A percentile compares a stretch with the other conserved stretches of the same genome.
Evolutionary conservation across 495 filamentous ascomycete genomes (phyloP).

Genomic region (Trichoderma virens): DNA sequence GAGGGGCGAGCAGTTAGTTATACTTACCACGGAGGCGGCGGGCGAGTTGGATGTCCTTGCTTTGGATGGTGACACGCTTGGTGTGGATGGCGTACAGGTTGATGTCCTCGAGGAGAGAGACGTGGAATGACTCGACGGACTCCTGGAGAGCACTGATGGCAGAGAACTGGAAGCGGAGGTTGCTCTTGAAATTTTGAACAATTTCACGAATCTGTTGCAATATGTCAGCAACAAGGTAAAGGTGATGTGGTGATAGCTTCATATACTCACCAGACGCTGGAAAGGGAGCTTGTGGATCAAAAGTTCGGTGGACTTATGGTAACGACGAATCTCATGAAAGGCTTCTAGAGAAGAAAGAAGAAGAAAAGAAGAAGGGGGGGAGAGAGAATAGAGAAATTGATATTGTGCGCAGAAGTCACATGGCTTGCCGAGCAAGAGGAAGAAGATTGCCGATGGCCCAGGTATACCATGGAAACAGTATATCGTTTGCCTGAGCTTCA

Average conservation of each 20-base stretch:
- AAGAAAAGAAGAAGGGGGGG: no score
- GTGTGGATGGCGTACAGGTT: conserved; percentile 99
- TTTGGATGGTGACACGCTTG: conserved; percentile 97
- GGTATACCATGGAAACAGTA: no score
- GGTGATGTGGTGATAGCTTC: not conserved
- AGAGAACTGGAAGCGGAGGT: conserved; percentile 99
- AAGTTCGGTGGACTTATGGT: conserved; percentile 99
- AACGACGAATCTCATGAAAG: conserved; percentile 99
- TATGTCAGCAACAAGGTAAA: conserved; percentile 24
- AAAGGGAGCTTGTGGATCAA: conserved; percentile 99
- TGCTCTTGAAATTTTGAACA: conserved; percentile 99
- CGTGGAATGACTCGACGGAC: conserved; percentile 99
- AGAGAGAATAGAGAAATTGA: no score
- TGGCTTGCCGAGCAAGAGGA: no score
- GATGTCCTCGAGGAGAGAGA: conserved; percentile 99
- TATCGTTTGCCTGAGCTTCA: no score
- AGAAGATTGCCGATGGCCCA: no score
- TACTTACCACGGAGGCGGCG: conserved; percentile 96
- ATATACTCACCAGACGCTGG: conserved; percentile 92
- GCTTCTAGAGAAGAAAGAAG: no score
- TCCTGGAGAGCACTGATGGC: conserved; percentile 99
- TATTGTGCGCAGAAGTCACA: no score
- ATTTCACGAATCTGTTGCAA: conserved; percentile 77
- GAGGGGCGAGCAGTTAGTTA: no score
- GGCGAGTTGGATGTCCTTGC: conserved; percentile 94